Conservation (phyloP, 108 stramenopile species). For the Epithemia pelagica region DNA sequence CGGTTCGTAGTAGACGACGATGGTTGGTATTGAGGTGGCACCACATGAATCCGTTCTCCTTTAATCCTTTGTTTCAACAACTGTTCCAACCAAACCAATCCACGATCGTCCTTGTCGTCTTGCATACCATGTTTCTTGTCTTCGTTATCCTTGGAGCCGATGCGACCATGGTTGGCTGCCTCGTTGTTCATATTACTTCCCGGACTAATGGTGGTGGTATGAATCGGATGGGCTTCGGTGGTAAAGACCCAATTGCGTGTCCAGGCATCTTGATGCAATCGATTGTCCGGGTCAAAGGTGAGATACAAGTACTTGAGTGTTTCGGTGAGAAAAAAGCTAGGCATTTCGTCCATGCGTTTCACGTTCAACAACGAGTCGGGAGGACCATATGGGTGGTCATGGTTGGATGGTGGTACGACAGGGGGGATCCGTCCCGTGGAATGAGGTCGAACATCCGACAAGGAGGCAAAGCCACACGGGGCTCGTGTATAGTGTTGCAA, state of each 20-base stretch:
- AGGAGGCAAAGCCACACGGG: conserved; percentile 60
- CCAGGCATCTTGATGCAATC: conserved; percentile 48
- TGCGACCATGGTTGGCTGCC: not conserved
- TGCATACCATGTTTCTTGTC: not conserved
- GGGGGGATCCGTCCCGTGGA: conserved; percentile 37
- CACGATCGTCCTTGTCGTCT: not conserved
- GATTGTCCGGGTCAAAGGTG: conserved; percentile 81
- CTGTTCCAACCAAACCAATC: not conserved
- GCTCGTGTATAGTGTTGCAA: conserved; percentile 25
- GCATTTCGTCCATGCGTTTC: conserved; percentile 85
- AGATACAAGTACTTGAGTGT: conserved; percentile 96
- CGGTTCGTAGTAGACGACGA: not conserved
- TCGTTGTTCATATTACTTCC: not conserved
- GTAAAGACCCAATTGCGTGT: conserved; percentile 85
- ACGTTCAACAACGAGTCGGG: not conserved
- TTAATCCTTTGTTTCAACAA: not conserved
- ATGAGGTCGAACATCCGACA: conserved; percentile 32
- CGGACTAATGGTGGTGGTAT: conserved; percentile 5
- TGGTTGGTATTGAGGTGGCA: not conserved
- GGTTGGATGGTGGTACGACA: too few species aligned
- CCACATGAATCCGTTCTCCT: not conserved
- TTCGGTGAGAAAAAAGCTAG: conserved; percentile 92
- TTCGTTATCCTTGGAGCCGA: not conserved
- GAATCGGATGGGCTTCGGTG: conserved; percentile 95
- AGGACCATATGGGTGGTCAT: not conserved